Percentiles rank a stretch among this genome's conserved stretches.
These are phyloP conservation scores for Daldinia sp. DNA, from an alignment of 2,329 filamentous ascomycete species.

Conservation along the genomic window DNA sequence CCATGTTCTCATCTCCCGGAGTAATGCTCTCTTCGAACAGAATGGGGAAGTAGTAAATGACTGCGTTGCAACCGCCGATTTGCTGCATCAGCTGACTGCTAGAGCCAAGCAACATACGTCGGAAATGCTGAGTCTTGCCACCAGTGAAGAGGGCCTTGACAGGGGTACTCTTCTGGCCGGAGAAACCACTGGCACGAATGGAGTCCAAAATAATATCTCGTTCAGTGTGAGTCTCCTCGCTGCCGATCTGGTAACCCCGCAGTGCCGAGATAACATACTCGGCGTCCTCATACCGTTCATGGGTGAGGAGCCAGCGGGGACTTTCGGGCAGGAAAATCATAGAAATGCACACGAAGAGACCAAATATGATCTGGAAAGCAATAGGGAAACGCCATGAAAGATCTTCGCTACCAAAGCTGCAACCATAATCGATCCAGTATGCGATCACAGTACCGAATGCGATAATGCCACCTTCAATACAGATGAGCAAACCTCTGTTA, in stretches of 20 bases:
- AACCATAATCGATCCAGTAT: constrained; percentile 67
- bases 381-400: constrained; percentile 69
- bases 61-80: constrained; percentile 68
- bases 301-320: constrained; percentile 61
- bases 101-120: constrained; percentile 71
- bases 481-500: constrained; percentile 58
- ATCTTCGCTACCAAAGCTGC: constrained; percentile 57
- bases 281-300: constrained; percentile 61
- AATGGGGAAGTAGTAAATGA: constrained; percentile 72
- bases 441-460: constrained; percentile 59
- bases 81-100: constrained; percentile 73
- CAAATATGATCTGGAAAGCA: constrained; percentile 61
- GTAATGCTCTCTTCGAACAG: constrained; percentile 64
- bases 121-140: constrained; percentile 74
- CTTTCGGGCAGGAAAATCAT: constrained; percentile 62
- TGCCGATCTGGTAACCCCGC: constrained; percentile 61
- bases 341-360: constrained; percentile 56
- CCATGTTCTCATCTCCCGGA: constrained; percentile 55
- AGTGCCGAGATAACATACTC: constrained; percentile 51
- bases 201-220: constrained; percentile 72
- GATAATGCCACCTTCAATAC: constrained; percentile 60
- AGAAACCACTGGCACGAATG: constrained; percentile 66
- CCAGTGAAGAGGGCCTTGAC: constrained; percentile 68
- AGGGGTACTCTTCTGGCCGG: constrained; percentile 59
- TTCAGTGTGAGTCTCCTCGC: constrained; percentile 69